Conservation (phyloP, 805 yeast genomes). For the Hanseniaspora nectarophila region DNA sequence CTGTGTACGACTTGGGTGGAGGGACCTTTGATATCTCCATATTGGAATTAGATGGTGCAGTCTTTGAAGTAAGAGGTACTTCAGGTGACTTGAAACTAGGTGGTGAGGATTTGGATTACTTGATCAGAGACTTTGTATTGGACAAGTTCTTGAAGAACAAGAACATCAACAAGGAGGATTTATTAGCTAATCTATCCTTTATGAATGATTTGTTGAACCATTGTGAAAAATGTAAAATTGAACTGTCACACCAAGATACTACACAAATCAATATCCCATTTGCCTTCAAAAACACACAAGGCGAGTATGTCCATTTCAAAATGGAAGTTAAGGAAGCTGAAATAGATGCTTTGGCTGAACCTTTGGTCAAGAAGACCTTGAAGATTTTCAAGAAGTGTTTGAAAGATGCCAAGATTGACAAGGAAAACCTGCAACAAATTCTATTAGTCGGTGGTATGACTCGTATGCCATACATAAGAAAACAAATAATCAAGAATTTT, state of each 20-base stretch:
- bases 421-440: slow-evolving; percentile 56
- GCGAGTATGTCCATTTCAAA: slow-evolving; percentile 40
- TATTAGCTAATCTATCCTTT: slow-evolving; percentile 40
- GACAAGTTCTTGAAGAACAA: slow-evolving; percentile 44
- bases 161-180: slow-evolving; percentile 16
- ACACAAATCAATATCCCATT: slow-evolving; percentile 62
- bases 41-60: slow-evolving; percentile 66
- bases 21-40: slow-evolving; percentile 77
- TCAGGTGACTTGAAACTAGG: slow-evolving; percentile 79
- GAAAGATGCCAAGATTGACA: slow-evolving; percentile 57
- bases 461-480: slow-evolving; percentile 70
- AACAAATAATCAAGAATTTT: slow-evolving; percentile 48
- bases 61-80: slow-evolving; percentile 70
- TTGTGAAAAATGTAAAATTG: slow-evolving; percentile 67
- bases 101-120: slow-evolving; percentile 74
- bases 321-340: slow-evolving; percentile 51
- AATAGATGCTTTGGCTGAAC: slow-evolving; percentile 54
- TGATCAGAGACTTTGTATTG: slow-evolving; percentile 46
- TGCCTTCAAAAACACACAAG: slow-evolving; percentile 36
- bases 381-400: slow-evolving; percentile 65
- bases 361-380: slow-evolving; percentile 53
- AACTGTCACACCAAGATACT: slow-evolving; percentile 50
- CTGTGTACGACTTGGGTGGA: slow-evolving; percentile 67
- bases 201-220: slow-evolving; percentile 72
- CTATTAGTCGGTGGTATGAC: slow-evolving; percentile 84